Evolutionary conservation across 2,329 filamentous ascomycete genomes (phyloP).

Genomic region (Nemania sp.): DNA sequence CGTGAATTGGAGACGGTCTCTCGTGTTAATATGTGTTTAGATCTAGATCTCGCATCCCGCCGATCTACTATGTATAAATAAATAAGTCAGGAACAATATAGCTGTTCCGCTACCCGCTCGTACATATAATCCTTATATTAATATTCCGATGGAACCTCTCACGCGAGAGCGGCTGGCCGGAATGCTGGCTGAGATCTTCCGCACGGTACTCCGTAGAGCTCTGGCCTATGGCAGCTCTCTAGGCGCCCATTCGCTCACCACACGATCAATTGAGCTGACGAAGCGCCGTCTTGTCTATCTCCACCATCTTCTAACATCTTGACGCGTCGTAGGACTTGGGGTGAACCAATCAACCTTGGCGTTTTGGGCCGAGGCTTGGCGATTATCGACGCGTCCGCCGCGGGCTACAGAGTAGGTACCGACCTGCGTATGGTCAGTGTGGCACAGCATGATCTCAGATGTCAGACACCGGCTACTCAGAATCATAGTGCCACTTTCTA

Average conservation of each 20-base stretch:
- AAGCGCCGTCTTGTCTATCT: background rate
- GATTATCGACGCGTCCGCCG: background rate
- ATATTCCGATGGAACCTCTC: slow-evolving; percentile 12
- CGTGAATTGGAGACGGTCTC: slow-evolving; percentile 9
- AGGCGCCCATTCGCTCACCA: background rate
- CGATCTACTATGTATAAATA: slow-evolving; percentile 10
- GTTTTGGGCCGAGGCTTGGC: slow-evolving; percentile 10
- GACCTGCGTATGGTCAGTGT: background rate
- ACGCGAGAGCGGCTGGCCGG: slow-evolving; percentile 11
- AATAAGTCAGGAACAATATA: slow-evolving; percentile 8
- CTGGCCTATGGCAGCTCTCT: background rate
- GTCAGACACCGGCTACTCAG: slow-evolving; percentile 3
- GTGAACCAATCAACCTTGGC: background rate
- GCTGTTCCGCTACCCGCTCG: slow-evolving; percentile 15
- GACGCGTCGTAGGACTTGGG: slow-evolving; percentile 1
- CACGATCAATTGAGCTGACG: background rate
- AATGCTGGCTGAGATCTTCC: slow-evolving; percentile 5
- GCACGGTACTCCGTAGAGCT: background rate
- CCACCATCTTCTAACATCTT: background rate
- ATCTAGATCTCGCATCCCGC: slow-evolving; percentile 24
- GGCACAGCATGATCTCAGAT: slow-evolving; percentile 14
- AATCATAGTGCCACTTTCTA: background rate
- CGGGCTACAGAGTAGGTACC: too few species aligned
- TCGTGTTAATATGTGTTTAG: slow-evolving; percentile 4
- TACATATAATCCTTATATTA: slow-evolving; percentile 17